phyloP scores from a whole-genome alignment of 2,329 filamentous ascomycete genomes.

The Alternaria sp. region DNA sequence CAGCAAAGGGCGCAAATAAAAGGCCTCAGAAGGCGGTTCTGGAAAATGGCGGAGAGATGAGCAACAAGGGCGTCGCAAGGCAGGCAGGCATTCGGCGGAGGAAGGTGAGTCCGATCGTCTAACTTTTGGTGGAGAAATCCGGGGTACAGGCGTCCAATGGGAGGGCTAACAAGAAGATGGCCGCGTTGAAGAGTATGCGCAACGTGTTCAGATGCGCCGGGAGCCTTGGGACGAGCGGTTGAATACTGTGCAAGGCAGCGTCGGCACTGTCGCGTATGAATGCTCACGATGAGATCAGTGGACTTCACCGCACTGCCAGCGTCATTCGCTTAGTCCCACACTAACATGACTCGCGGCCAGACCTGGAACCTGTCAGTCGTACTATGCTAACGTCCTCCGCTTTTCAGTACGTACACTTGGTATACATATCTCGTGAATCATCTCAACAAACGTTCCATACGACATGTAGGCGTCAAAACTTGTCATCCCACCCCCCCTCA shows the following conservation, averaged over 20 bases:
- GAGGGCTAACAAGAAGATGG: background rate
- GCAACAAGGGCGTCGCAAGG: conserved; percentile 12
- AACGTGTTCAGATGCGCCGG: background rate
- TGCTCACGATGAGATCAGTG: conserved; percentile 24
- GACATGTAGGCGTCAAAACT: background rate
- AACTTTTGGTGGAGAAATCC: conserved; percentile 13
- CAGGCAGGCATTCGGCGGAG: conserved; percentile 11
- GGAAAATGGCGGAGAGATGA: conserved; percentile 9
- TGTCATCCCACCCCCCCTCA: background rate
- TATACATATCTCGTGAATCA: background rate
- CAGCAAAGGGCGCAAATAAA: conserved; percentile 16
- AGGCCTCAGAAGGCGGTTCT: conserved; percentile 1
- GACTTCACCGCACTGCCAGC: conserved; percentile 19
- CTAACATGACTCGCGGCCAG: conserved; percentile 21
- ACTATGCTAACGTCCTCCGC: conserved; percentile 10
- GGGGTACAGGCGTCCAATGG: conserved; percentile 5
- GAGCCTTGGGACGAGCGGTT: background rate
- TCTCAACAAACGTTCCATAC: background rate
- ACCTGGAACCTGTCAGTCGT: conserved; percentile 7
- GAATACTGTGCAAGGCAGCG: conserved; percentile 1
- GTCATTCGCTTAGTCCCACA: conserved; percentile 16
- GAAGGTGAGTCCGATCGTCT: conserved; percentile 8
- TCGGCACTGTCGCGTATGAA: conserved; percentile 15
- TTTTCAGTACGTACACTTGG: background rate
- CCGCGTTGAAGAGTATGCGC: background rate